A percentile compares a stretch with the other conserved stretches of the same genome.
Conservation (phyloP, 2,329 filamentous ascomycete genomes). For the Nemania sp. region DNA sequence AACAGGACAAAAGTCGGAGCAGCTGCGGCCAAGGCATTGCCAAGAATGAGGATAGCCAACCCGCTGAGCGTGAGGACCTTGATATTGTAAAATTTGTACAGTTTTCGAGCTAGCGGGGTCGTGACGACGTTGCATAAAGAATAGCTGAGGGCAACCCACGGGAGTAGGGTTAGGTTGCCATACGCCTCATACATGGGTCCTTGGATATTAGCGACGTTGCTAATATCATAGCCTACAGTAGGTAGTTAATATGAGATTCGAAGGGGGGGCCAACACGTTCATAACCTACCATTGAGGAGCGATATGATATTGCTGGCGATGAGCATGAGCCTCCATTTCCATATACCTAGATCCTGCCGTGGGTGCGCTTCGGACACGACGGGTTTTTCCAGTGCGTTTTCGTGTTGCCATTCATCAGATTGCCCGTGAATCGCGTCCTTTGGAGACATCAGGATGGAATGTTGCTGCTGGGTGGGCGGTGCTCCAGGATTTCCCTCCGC, state of each 20-base stretch:
- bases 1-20: conserved; percentile 39
- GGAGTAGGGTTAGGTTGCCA: conserved; percentile 44
- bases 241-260: conserved; percentile 5
- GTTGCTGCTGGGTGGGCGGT: not conserved
- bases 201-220: conserved; percentile 59
- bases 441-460: not conserved
- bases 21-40: conserved; percentile 36
- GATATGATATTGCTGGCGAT: conserved; percentile 30
- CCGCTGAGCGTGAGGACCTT: conserved; percentile 37
- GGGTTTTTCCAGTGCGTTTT: conserved; percentile 16
- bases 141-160: conserved; percentile 47
- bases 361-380: conserved; percentile 19
- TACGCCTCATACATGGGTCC: conserved; percentile 59
- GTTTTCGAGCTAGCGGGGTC: conserved; percentile 42
- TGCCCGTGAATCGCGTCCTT: not conserved
- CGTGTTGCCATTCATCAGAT: conserved; percentile 20
- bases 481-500: not conserved
- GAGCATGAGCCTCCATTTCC: conserved; percentile 32
- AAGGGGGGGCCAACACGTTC: not conserved
- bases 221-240: conserved; percentile 46
- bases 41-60: conserved; percentile 34
- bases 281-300: conserved; percentile 33
- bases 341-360: conserved; percentile 26
- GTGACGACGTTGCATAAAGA: conserved; percentile 42
- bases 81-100: conserved; percentile 42